These are phyloP conservation scores for Mucor ambiguus DNA, from an alignment of 371 early-diverging fungal genomes.

Conservation along the genomic window DNA sequence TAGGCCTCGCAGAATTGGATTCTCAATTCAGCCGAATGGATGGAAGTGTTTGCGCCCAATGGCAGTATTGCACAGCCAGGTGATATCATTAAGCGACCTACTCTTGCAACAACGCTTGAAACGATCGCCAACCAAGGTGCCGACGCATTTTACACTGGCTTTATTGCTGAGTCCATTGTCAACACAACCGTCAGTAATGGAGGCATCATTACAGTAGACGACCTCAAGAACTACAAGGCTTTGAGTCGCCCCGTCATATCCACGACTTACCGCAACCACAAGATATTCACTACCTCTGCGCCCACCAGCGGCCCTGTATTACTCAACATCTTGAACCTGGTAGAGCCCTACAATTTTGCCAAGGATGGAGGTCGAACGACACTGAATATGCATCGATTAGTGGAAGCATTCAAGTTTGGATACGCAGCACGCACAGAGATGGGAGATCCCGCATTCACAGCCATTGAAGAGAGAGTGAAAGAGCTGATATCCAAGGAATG, in stretches of 20 bases:
- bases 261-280: slow-evolving; percentile 75
- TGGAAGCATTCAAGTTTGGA: slow-evolving; percentile 92
- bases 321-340: slow-evolving; percentile 80
- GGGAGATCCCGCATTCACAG: slow-evolving; percentile 75
- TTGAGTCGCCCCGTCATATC: slow-evolving; percentile 59
- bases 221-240: slow-evolving; percentile 73
- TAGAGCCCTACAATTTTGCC: slow-evolving; percentile 78
- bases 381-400: slow-evolving; percentile 73
- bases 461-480: slow-evolving; percentile 50
- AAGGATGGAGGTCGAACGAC: slow-evolving; percentile 55
- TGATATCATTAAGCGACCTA: slow-evolving; percentile 69
- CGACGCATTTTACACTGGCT: slow-evolving; percentile 85
- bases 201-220: slow-evolving; percentile 83
- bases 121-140: slow-evolving; percentile 79
- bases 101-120: slow-evolving; percentile 81
- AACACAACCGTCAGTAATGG: slow-evolving; percentile 64
- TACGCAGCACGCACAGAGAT: slow-evolving; percentile 82
- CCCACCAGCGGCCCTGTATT: slow-evolving; percentile 89
- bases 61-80: slow-evolving; percentile 67
- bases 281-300: slow-evolving; percentile 64
- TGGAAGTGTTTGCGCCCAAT: slow-evolving; percentile 66
- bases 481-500: slow-evolving; percentile 69
- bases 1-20: slow-evolving; percentile 35
- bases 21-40: slow-evolving; percentile 37
- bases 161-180: slow-evolving; percentile 78